These are phyloP conservation scores for Penicillium sp. DNA, from an alignment of 2,329 filamentous ascomycete species.

Conservation along the genomic window DNA sequence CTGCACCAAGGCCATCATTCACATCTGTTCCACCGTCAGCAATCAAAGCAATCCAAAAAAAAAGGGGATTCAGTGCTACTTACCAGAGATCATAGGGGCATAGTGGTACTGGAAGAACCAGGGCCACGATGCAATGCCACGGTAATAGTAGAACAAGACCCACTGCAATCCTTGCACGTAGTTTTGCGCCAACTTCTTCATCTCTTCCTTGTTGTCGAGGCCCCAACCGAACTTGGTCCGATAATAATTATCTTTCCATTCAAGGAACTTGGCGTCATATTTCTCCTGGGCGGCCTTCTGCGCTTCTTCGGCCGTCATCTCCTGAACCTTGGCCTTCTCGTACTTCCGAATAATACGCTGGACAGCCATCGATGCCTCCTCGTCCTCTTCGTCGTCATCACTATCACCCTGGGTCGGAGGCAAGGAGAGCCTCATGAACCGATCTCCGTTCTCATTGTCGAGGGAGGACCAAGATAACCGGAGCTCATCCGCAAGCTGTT, in stretches of 20 bases:
- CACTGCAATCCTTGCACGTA: conserved; percentile 97
- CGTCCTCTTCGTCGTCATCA: conserved; percentile 70
- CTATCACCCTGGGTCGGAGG: conserved; percentile 50
- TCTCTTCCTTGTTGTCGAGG: conserved; percentile 73
- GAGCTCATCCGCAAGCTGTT: conserved; percentile 74
- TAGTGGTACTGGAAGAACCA: conserved; percentile 99
- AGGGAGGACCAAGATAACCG: conserved; percentile 66
- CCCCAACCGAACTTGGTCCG: conserved; percentile 87
- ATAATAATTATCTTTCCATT: conserved; percentile 97
- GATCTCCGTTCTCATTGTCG: conserved; percentile 63
- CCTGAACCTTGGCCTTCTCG: conserved; percentile 82
- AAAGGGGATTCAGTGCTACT: conserved; percentile 20
- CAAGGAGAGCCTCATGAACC: conserved; percentile 65
- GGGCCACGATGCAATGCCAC: conserved; percentile 94
- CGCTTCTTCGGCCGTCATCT: conserved; percentile 75
- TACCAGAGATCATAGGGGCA: conserved; percentile 89
- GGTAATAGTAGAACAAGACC: conserved; percentile 98
- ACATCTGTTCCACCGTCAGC: conserved; percentile 62
- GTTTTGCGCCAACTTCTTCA: conserved; percentile 84
- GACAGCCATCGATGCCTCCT: conserved; percentile 80
- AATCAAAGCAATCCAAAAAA: not conserved
- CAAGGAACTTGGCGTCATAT: conserved; percentile 84
- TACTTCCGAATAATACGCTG: conserved; percentile 85
- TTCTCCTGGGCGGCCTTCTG: conserved; percentile 76
- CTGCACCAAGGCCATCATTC: conserved; percentile 77